Evolutionary conservation across 768 basidiomycete species (phyloP), one percentile per base, ranked within the genome.

Genomic region (Lactarius pseudohatsudake): DNA sequence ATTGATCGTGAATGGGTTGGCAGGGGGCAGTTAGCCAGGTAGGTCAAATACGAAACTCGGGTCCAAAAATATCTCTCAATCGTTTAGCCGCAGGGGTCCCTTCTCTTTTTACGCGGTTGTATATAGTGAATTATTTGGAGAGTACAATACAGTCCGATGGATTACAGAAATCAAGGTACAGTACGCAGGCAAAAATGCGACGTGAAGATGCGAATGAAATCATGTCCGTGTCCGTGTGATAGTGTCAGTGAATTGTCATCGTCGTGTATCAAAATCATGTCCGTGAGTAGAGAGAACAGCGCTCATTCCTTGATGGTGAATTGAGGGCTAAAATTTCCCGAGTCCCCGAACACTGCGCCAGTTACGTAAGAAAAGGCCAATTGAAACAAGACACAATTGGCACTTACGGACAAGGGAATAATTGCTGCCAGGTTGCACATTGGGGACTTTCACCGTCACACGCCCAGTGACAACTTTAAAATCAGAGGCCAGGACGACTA

Each of bases 291-390:
- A 56, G 32, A 53, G 61, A 50, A 26, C 26, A 22, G 11, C 26
- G 50, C 10, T 59, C 32, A 64, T 15, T 43, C 16, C 38, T 30
- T 40, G 69, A 79, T 78, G 4, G 65, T 65, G 62, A 79, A 78
- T 20, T 36, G 0, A 1, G 67, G 64, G 71, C 76, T 75, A 56
- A 45, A 56, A 56, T 77, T 69, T n/a, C 74, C 78, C 47, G 77
- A 77, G 54, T 77, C 75, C 30, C 75, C 77, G 41, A 77, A 71
- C 26, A 78, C 78, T 80, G 61, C 50, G 15, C 22, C 11, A 26
- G 13, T 15, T 4, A 3, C 28, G 55, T 45, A 15, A 16, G 38
- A 10, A 53, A 34, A 5, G 16, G 55, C 55, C n/a, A 5, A 47
- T 36, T 8, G 28, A 7, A 22, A 28, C 28, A 28, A 50, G 4